A percentile compares a stretch with the other conserved stretches of the same genome.
Evolutionary conservation across 179 eudicot genomes (phyloP).

Genomic region (Monotropa hypopitys): DNA sequence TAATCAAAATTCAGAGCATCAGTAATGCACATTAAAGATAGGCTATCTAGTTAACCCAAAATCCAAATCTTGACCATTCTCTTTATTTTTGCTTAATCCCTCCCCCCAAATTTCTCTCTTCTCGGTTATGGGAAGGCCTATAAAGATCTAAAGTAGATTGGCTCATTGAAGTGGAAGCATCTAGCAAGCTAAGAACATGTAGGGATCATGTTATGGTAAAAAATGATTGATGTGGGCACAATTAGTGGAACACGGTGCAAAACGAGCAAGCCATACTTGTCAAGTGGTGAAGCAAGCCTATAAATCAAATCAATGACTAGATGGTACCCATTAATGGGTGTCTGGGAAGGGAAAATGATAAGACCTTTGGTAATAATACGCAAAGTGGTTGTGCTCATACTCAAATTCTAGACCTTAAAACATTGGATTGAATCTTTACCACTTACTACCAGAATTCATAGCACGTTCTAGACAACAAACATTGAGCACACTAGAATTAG

Average conservation of each 20-base stretch:
- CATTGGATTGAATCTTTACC: too few relatives aligned
- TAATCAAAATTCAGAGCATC: too few relatives aligned
- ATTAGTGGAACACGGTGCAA: neutral
- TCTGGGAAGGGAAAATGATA: too few relatives aligned
- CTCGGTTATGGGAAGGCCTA: neutral
- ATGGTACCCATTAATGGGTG: too few relatives aligned
- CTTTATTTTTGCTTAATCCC: neutral
- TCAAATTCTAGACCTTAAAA: too few relatives aligned
- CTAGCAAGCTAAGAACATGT: neutral
- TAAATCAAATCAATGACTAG: too few relatives aligned
- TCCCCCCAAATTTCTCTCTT: too few relatives aligned
- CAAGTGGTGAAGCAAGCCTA: neutral
- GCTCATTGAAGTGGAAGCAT: neutral
- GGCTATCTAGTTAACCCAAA: neutral
- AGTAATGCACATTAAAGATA: too few relatives aligned
- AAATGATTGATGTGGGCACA: neutral
- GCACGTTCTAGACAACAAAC: neutral
- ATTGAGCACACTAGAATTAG: neutral
- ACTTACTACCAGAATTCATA: too few relatives aligned
- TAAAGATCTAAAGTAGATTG: neutral
- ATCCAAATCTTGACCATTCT: neutral
- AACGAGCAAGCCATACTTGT: neutral
- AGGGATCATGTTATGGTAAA: neutral
- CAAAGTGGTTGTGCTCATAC: too few relatives aligned
- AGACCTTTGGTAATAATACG: too few relatives aligned